Evolutionary conservation across 2,329 filamentous ascomycete genomes (phyloP), one percentile per base, ranked within the genome.

Genomic region (Celoporthe dispersa): DNA sequence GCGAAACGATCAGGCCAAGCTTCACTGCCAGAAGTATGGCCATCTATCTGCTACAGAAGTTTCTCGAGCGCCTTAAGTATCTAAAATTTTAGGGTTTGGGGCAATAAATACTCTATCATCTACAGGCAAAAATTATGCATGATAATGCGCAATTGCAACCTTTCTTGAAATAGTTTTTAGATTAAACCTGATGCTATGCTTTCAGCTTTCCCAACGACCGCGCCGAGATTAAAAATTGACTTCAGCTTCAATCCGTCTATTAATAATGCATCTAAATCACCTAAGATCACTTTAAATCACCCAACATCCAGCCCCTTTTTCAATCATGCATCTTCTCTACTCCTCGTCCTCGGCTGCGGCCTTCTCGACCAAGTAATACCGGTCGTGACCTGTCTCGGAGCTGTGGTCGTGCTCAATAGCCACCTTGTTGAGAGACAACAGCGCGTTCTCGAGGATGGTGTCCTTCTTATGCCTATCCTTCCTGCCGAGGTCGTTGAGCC

Each of bases 401-500:
- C 87, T 86, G 65, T 76, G 78, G 77, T 88, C 85, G 79, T 90
- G 87, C 80, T 87, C 85, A 74, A 90, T 79, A 48, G 88, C 86
- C 73, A 91, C 81, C 83, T 90, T 90, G 82, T 86, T 87, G 72
- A 91, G 84, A 73, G 88, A 87, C 64, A 84, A 85, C 75, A 91
- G 85, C 80, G 90, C 87, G 81, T 91, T 90, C 84, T 91, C 88
- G 78, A 90, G 87, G 72, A 86, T 82, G 72, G 87, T 89, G 78
- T 91, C 88, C 81, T 87, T 86, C 76, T 83, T 81, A 77, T 82
- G 85, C 75, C 89, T 85, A 80, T 88, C 84, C 82, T 88, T 87
- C 78, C 89, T 86, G 71, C 89, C 89, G 44, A 91, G 84, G 77
- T 90, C 84, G 77, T 88, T 85, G 72, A 91, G 84, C 82, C 83